These are phyloP conservation scores for Citrus mangshanensis DNA, from an alignment of 345 rosid species.

Conservation along the genomic window DNA sequence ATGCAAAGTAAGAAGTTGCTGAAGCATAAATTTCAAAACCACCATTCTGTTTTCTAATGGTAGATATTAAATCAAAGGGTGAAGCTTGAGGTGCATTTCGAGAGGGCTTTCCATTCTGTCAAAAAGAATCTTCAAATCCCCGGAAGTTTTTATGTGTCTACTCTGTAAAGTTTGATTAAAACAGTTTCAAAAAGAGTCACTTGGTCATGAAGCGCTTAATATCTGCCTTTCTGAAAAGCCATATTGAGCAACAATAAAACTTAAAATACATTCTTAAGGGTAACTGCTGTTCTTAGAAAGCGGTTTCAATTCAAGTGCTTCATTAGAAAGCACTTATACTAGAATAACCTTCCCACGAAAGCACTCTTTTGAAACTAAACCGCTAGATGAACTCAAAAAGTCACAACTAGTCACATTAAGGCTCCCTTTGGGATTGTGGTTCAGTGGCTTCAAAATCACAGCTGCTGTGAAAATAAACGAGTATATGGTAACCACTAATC, in stretches of 20 bases:
- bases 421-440: not conserved
- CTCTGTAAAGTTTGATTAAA: not conserved
- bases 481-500: not conserved
- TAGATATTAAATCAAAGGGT: not conserved
- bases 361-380: not conserved
- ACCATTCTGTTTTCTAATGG: not conserved
- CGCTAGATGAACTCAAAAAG: not conserved
- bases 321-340: not conserved
- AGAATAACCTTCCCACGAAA: not conserved
- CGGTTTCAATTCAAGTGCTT: not conserved
- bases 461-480: not conserved
- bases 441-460: not conserved
- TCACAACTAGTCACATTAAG: not conserved
- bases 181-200: not conserved
- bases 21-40: not conserved
- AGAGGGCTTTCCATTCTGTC: not conserved
- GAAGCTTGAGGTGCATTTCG: not conserved
- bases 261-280: no score
- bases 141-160: not conserved
- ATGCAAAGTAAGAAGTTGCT: not conserved
- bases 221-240: not conserved
- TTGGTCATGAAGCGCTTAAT: not conserved
- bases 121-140: not conserved
- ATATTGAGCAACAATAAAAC: no score
- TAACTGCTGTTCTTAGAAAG: not conserved